A percentile compares a stretch with the other conserved stretches of the same genome.
Conservation (phyloP, 108 stramenopile genomes). For the Conticribra weissflogii region DNA sequence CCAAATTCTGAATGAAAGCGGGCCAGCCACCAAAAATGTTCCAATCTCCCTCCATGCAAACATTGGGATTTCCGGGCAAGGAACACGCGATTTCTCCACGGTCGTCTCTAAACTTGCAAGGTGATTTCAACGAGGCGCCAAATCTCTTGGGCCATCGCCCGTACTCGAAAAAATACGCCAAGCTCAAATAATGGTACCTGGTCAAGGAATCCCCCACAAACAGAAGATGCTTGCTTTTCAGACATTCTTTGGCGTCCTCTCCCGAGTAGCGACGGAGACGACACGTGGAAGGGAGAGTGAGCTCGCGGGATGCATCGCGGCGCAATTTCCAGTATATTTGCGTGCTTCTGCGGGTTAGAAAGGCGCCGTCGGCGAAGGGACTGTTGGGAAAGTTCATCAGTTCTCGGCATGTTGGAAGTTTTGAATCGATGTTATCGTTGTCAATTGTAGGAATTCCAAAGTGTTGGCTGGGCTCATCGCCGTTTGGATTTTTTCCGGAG, state of each 20-base stretch:
- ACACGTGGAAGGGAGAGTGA: slow-evolving; percentile 10
- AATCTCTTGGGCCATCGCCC: slow-evolving; percentile 12
- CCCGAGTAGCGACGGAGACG: slow-evolving; percentile 17
- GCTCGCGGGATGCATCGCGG: slow-evolving; percentile 16
- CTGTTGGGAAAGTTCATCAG: slow-evolving; percentile 10
- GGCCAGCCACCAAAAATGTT: slow-evolving; percentile 14
- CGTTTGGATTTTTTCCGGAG: too few species aligned
- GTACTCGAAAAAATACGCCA: slow-evolving; percentile 35
- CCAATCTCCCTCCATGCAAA: slow-evolving; percentile 35
- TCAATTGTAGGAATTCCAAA: too few species aligned
- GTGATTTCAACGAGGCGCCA: neutral
- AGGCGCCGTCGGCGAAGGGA: slow-evolving; percentile 17
- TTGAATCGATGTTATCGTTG: neutral
- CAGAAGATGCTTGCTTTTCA: slow-evolving; percentile 18
- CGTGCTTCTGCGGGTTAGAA: slow-evolving; percentile 12
- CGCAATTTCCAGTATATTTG: slow-evolving; percentile 5
- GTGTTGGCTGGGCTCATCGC: too few species aligned
- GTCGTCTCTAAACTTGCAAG: slow-evolving; percentile 10
- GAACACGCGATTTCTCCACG: slow-evolving; percentile 5
- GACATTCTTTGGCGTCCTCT: slow-evolving; percentile 3
- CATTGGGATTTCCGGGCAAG: slow-evolving; percentile 6
- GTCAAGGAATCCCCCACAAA: slow-evolving; percentile 56
- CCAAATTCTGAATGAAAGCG: slow-evolving; percentile 8
- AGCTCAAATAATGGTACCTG: slow-evolving; percentile 46
- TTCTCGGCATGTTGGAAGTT: slow-evolving; percentile 14